A percentile compares a stretch with the other conserved stretches of the same genome.
These are phyloP conservation scores for Polyporus tsugae DNA, from an alignment of 1,284 basidiomycete genomes.

Conservation along the genomic window DNA sequence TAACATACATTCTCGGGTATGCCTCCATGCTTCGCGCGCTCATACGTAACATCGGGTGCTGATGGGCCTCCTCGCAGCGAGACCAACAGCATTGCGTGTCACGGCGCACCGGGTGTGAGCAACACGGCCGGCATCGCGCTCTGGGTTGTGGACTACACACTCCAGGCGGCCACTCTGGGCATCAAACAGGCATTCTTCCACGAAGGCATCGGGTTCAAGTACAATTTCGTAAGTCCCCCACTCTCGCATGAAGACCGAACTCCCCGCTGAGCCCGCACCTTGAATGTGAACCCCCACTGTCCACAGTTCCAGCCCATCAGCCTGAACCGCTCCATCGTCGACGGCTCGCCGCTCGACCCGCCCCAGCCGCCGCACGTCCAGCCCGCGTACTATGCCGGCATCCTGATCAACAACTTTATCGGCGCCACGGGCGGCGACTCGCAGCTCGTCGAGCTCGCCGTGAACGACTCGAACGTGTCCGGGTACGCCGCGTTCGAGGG, in stretches of 20 bases:
- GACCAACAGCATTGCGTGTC: conserved; percentile 48
- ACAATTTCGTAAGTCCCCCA: conserved; percentile 48
- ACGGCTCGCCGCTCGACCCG: conserved; percentile 53
- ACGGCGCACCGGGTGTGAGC: conserved; percentile 72
- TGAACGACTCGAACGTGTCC: conserved; percentile 57
- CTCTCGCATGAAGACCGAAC: background rate
- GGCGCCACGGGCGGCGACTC: conserved; percentile 49
- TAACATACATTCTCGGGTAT: conserved; percentile 69
- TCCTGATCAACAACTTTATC: conserved; percentile 56
- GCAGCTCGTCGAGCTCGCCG: conserved; percentile 60
- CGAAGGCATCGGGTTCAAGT: conserved; percentile 53
- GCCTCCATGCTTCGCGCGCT: conserved; percentile 2
- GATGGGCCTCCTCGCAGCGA: conserved; percentile 30
- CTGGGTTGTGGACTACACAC: conserved; percentile 72
- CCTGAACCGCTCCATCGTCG: conserved; percentile 58
- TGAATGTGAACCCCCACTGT: no score
- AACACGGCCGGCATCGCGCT: conserved; percentile 75
- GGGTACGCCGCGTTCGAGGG: conserved; percentile 71
- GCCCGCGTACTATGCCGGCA: conserved; percentile 67
- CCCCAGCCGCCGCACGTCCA: conserved; percentile 65
- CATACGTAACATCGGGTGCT: background rate
- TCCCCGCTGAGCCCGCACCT: background rate
- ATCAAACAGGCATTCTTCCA: conserved; percentile 50
- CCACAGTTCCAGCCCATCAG: conserved; percentile 63
- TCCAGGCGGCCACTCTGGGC: conserved; percentile 54